Evolutionary conservation across 768 basidiomycete genomes (phyloP), one percentile per base, ranked within the genome.

Genomic region (Pleurotus tuoliensis): DNA sequence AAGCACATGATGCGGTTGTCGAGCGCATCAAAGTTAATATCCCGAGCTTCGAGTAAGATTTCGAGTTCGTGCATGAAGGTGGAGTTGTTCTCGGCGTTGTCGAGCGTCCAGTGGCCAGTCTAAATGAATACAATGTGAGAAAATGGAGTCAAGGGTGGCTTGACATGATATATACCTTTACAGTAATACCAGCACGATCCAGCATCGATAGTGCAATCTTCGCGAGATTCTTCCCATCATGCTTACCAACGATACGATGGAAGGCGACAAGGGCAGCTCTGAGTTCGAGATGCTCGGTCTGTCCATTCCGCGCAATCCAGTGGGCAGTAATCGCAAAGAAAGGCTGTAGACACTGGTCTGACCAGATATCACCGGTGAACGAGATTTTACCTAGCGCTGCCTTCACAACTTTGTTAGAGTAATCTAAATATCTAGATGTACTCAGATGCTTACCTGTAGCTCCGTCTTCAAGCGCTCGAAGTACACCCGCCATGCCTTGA

Each of bases 391-490:
- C 56, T 5, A 51, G 39, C n/a, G 62, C 41, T 16, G 37, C 11
- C 60, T 64, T 47, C 43, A 22, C 20, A 55, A 20, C 20, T 20
- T 20, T 20, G 20, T 20, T 6, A 11, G 1, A 40, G 15, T 22
- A 48, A 11, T 24, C 20, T 38, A 55, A 24, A 27, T 5, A 27
- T 27, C 8, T 27, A 13, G 18, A 22, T 45, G 8, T 5, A 20
- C 47, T 15, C 22, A 27, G 27, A 5, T 7, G 47, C 62, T 49
- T 39, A 71, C 69, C 52, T 51, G 55, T 18, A 71, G 59, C 5
- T 69, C 59, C 11, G 6, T 8, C 48, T 64, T 66, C 11, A 70
- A 50, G 34, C 48, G 47, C 9, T 59, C 44, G 49, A 68, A 71
- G 41, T 63, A 64, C 3, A 58, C 20, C 39, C 46, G 9, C 63